Percentiles rank a stretch among this genome's conserved stretches.
phyloP scores from a whole-genome alignment of 2,329 filamentous ascomycete species.

The Verticillium tricorpus region DNA sequence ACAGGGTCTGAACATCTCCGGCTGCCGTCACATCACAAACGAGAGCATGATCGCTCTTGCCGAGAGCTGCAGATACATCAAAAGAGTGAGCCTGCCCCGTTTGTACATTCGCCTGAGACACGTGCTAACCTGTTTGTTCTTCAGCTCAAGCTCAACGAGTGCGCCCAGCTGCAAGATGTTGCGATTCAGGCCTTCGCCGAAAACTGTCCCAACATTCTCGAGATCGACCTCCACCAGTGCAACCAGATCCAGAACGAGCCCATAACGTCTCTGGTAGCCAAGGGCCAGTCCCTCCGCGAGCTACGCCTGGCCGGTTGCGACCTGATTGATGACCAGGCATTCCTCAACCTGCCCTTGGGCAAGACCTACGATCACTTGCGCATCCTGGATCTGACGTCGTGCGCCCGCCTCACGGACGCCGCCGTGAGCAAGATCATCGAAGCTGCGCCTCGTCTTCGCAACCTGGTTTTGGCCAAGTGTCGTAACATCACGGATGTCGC shows the following conservation, averaged over 20 bases:
- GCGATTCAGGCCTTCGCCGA: conserved; percentile 82
- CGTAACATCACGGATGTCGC: conserved; percentile 85
- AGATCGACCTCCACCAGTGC: conserved; percentile 92
- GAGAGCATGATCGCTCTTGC: conserved; percentile 79
- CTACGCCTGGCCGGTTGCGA: conserved; percentile 82
- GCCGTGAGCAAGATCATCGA: conserved; percentile 85
- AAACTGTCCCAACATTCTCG: conserved; percentile 87
- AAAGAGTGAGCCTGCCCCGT: conserved; percentile 57
- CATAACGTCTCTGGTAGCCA: conserved; percentile 73
- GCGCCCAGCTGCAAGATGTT: conserved; percentile 75
- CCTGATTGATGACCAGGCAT: conserved; percentile 81
- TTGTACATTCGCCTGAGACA: neutral
- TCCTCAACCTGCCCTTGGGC: conserved; percentile 67
- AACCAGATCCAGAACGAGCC: conserved; percentile 75
- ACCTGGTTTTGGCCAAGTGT: conserved; percentile 92
- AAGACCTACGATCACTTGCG: conserved; percentile 79
- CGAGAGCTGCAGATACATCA: conserved; percentile 77
- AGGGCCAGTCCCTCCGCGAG: conserved; percentile 81
- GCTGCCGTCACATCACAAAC: conserved; percentile 79
- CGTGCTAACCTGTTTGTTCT: neutral
- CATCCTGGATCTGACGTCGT: conserved; percentile 91
- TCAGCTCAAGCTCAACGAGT: conserved; percentile 91
- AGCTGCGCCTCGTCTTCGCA: conserved; percentile 81
- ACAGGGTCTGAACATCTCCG: conserved; percentile 90
- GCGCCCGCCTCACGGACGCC: conserved; percentile 75